Base-by-base conservation (phyloP, 495 filamentous ascomycete species). In the Penicillium lividum region DNA sequence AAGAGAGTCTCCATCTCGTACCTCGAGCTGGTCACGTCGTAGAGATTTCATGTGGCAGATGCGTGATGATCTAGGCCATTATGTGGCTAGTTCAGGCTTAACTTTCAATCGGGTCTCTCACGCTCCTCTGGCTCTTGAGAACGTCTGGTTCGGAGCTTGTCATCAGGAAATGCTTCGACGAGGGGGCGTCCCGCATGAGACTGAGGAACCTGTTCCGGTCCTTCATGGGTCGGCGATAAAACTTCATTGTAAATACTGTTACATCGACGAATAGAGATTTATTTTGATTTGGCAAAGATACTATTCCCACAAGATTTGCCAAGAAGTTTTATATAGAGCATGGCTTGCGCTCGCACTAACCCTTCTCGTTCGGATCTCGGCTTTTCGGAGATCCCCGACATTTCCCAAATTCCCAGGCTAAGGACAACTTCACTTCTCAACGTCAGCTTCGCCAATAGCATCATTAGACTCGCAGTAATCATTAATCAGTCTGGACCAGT, bases 21-120 rank as follows among this genome's bases (percentile, higher is more conserved):
- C 34, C 28, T 56, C 60, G 15, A 54, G 46, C 16, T 70, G 70
- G 70, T 62, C 68, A 13, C 62, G 56, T 48, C 60, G 64, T 4
- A 66, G 63, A 31, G 64, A 73, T 34, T 73, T 71, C 30, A 30
- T 73, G 54, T 69, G 62, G 66, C 49, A 47, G 7, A 71, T 73
- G 70, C 62, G 68, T 4, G 33, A 54, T 2, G 66, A 69, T 43
- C 44, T 67, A n/a, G 58, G 56, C 16, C 59, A 70, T 4, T 66
- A 66, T 31, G 45, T 71, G 18, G 59, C 58, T 6, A 36, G 38
- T 15, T 38, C 43, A 11, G 29, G 42, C 2, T 33, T 40, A n/a
- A 3, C 3, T 3, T 15, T 48, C 27, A 33, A 36, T 3, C n/a
- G 51, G 31, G 22, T 15, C 13, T 11, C 40, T 4, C 29, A 15